These are phyloP conservation scores for Termitomyces sp. DNA, from an alignment of 768 basidiomycete species.

Conservation along the genomic window DNA sequence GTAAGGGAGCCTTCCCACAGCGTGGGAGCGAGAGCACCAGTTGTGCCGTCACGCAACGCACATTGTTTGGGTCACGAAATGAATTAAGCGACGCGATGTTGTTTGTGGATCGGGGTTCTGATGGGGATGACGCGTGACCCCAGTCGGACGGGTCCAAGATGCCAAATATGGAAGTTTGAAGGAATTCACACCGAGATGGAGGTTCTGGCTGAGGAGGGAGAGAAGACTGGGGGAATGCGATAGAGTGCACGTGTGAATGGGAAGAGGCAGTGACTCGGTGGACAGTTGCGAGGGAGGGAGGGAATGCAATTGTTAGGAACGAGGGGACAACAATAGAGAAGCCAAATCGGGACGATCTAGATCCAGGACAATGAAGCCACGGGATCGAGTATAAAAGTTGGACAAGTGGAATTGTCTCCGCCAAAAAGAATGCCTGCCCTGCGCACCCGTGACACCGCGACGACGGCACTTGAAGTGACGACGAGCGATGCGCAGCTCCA, in stretches of 20 bases:
- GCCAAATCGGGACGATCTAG: neutral
- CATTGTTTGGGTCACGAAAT: too few species aligned
- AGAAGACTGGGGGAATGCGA: too few species aligned
- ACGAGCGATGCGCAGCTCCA: slow-evolving; percentile 25
- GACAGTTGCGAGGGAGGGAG: too few species aligned
- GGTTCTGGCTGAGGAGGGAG: too few species aligned
- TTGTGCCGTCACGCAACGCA: too few species aligned
- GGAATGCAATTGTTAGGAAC: neutral
- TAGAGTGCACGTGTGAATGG: neutral
- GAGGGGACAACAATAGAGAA: neutral
- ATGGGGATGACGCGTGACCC: neutral
- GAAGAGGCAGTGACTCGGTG: neutral
- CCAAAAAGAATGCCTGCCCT: slow-evolving; percentile 56
- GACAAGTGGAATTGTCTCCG: slow-evolving; percentile 51
- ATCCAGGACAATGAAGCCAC: too few species aligned
- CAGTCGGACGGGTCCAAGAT: slow-evolving; percentile 22
- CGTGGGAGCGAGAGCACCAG: too few species aligned
- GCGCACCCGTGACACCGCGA: slow-evolving; percentile 72
- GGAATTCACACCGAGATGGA: too few species aligned
- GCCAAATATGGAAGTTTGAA: slow-evolving; percentile 25
- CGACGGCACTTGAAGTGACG: slow-evolving; percentile 57
- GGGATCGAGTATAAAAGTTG: neutral
- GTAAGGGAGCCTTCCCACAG: too few species aligned
- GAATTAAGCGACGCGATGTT: too few species aligned
- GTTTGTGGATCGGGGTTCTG: neutral